These are phyloP conservation scores for Lenwebbia sp. DNA, from an alignment of 345 rosid genomes.

Conservation along the genomic window DNA sequence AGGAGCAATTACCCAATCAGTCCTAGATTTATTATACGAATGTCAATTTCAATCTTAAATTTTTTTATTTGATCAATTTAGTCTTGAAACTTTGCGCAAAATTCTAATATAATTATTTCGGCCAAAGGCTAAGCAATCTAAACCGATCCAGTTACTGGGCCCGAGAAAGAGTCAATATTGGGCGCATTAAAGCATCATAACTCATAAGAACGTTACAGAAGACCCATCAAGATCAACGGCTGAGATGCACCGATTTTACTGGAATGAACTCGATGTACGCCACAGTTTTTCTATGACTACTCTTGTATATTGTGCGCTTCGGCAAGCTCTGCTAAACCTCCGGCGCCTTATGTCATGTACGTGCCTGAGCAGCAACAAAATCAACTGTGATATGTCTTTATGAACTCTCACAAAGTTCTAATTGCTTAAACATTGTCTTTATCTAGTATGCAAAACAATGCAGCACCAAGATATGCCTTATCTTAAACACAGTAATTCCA, in stretches of 20 bases:
- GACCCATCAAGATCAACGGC: neutral
- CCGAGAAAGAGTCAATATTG: neutral
- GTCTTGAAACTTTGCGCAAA: neutral
- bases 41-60: neutral
- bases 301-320: neutral
- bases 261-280: neutral
- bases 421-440: neutral
- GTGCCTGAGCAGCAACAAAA: neutral
- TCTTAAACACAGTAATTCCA: neutral
- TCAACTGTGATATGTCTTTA: neutral
- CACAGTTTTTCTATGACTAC: neutral
- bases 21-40: fast-evolving
- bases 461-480: neutral
- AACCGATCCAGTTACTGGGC: neutral
- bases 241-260: neutral
- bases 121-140: too few relatives aligned
- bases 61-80: neutral
- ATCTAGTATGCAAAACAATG: neutral
- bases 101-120: neutral
- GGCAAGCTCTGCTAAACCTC: neutral
- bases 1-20: neutral
- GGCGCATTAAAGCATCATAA: neutral
- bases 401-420: neutral
- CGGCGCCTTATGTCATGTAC: neutral
- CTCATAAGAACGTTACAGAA: neutral